A percentile compares a stretch with the other conserved stretches of the same genome.
These are phyloP conservation scores for Backusella psychrophila DNA, from an alignment of 192 early-diverging fungal genomes.

Conservation along the genomic window DNA sequence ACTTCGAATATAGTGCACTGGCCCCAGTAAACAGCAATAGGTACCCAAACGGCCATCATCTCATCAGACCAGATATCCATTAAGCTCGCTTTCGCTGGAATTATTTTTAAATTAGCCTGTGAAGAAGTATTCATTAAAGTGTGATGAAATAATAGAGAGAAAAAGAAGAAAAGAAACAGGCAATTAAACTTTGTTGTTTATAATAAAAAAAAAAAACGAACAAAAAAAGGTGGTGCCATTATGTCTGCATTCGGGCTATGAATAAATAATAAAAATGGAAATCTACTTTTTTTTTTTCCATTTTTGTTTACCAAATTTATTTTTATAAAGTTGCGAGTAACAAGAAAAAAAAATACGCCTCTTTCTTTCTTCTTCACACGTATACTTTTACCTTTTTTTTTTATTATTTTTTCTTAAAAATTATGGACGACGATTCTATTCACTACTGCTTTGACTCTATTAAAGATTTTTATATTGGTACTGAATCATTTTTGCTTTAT, in stretches of 20 bases:
- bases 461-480: not conserved
- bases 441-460: not conserved
- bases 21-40: conserved; percentile 65
- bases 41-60: conserved; percentile 49
- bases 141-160: not conserved
- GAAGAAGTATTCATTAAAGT: not conserved
- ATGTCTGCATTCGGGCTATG: not conserved
- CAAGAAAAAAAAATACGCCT: not conserved
- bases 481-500: not conserved
- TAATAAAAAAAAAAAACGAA: not conserved
- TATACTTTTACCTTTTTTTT: not conserved
- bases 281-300: not conserved
- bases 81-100: not conserved
- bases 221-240: not conserved
- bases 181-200: not conserved
- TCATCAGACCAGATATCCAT: conserved; percentile 41
- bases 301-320: not conserved
- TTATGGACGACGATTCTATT: not conserved
- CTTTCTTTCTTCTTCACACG: not conserved
- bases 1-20: conserved; percentile 64
- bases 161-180: not conserved
- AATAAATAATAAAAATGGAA: not conserved
- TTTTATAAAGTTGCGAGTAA: not conserved
- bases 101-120: not conserved
- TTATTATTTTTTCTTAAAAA: not conserved